Conservation (phyloP, 768 basidiomycete genomes). For the Paxillus rubicundulus region DNA sequence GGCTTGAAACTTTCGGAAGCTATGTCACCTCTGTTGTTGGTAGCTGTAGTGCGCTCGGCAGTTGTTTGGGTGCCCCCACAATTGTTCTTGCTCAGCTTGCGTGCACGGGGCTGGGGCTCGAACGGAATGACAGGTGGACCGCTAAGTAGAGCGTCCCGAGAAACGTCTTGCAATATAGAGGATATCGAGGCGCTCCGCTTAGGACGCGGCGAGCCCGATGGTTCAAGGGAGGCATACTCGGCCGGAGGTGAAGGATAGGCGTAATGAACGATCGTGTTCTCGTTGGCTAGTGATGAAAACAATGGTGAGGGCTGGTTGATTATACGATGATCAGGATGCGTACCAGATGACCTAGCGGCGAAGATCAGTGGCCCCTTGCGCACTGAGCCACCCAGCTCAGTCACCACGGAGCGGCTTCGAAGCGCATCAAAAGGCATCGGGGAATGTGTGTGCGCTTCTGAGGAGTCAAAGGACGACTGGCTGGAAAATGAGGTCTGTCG, state of each 20-base stretch:
- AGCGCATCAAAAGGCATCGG: conserved; percentile 23
- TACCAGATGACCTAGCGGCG: conserved; percentile 46
- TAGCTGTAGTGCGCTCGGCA: conserved; percentile 12
- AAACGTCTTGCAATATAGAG: background rate
- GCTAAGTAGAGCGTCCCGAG: background rate
- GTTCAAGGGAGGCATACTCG: conserved; percentile 13
- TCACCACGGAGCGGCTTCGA: conserved; percentile 11
- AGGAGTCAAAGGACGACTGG: background rate
- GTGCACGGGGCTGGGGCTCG: conserved; percentile 13
- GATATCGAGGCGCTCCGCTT: conserved; percentile 3
- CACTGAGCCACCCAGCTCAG: conserved; percentile 16
- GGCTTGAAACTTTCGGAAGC: conserved; percentile 16
- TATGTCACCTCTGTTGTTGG: conserved; percentile 7
- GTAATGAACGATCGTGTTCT: background rate
- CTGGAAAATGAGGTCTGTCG: conserved; percentile 9
- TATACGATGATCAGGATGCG: conserved; percentile 17
- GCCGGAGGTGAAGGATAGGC: conserved; percentile 31
- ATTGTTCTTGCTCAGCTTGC: conserved; percentile 17
- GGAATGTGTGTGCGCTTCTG: background rate
- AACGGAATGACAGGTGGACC: conserved; percentile 4
- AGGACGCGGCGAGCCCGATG: background rate
- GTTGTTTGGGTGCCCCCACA: background rate
- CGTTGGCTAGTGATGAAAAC: background rate
- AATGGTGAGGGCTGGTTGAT: conserved; percentile 14
- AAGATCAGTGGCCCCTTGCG: conserved; percentile 64